Evolutionary conservation across 2,329 filamentous ascomycete species (phyloP).

Genomic region (Sporothrix sp.): DNA sequence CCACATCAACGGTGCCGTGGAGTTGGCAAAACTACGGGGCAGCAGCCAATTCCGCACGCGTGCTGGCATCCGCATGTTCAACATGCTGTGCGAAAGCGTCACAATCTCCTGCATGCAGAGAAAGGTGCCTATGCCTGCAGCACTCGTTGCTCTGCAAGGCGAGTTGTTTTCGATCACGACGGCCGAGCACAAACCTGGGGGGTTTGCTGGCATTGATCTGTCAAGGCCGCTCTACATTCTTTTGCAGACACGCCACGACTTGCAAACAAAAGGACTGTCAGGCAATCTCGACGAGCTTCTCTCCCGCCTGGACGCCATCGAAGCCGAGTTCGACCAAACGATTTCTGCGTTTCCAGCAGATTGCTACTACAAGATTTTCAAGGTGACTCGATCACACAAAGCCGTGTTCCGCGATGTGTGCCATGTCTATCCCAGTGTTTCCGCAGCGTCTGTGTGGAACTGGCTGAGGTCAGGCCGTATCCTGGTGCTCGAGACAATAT

Average conservation of each 20-base stretch:
- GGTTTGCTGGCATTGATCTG: constrained; percentile 28
- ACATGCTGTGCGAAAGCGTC: constrained; percentile 42
- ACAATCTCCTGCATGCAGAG: constrained; percentile 43
- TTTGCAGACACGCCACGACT: constrained; percentile 38
- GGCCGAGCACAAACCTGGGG: constrained; percentile 27
- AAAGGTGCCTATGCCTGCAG: constrained; percentile 37
- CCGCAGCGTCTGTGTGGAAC: constrained; percentile 39
- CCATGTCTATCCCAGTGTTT: constrained; percentile 37
- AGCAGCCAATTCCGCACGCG: constrained; percentile 35
- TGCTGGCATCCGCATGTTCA: constrained; percentile 42
- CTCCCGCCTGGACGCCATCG: constrained; percentile 29
- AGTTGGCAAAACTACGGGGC: constrained; percentile 41
- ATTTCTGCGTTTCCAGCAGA: constrained; percentile 29
- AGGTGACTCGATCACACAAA: constrained; percentile 30
- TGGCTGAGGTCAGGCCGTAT: constrained; percentile 36
- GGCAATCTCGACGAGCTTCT: constrained; percentile 33
- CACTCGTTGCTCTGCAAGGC: constrained; percentile 36
- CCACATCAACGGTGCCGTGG: constrained; percentile 43
- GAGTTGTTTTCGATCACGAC: constrained; percentile 30
- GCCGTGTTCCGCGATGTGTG: constrained; percentile 33
- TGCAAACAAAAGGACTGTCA: constrained; percentile 28
- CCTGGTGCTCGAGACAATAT: constrained; percentile 38
- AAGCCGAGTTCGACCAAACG: constrained; percentile 33
- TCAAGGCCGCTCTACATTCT: constrained; percentile 36
- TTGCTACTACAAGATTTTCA: constrained; percentile 35